Evolutionary conservation across 2,329 filamentous ascomycete genomes (phyloP).

Genomic region (Colletotrichum karsti): DNA sequence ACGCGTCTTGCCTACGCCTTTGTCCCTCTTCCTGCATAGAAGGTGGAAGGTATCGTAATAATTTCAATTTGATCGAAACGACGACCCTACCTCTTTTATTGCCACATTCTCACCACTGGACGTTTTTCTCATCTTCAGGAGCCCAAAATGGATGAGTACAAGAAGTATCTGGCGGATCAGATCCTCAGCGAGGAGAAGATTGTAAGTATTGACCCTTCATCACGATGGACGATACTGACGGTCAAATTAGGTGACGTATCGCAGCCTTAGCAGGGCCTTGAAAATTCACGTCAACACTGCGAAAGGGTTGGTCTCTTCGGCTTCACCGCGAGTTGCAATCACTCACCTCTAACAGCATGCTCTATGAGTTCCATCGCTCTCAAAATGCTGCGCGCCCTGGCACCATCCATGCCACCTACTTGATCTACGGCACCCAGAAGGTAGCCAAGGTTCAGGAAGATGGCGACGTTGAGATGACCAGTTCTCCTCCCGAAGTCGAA

Average conservation of each 20-base stretch:
- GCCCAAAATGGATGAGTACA: slow-evolving; percentile 66
- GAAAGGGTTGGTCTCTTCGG: slow-evolving; percentile 73
- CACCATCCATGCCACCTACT: slow-evolving; percentile 90
- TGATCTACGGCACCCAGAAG: slow-evolving; percentile 77
- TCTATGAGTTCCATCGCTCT: slow-evolving; percentile 83
- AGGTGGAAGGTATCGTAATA: neutral
- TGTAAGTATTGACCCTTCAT: slow-evolving; percentile 53
- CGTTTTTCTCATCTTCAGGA: neutral
- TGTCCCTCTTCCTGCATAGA: neutral
- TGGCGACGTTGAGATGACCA: slow-evolving; percentile 75
- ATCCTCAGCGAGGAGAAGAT: slow-evolving; percentile 80
- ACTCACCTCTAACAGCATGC: slow-evolving; percentile 75
- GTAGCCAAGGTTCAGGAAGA: slow-evolving; percentile 51
- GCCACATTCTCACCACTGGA: no score
- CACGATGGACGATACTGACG: slow-evolving; percentile 21
- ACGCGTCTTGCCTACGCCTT: slow-evolving; percentile 13
- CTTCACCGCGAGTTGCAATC: neutral
- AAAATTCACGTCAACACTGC: slow-evolving; percentile 87
- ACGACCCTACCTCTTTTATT: no score
- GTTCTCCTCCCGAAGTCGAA: slow-evolving; percentile 68
- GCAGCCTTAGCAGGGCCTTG: slow-evolving; percentile 81
- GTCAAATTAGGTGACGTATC: slow-evolving; percentile 79
- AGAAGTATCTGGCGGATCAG: slow-evolving; percentile 77
- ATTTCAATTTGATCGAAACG: neutral
- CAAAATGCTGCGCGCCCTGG: slow-evolving; percentile 80